These are phyloP conservation scores for Leptomonas pyrrhocoris DNA, from an alignment of 208 protist genomes.

Conservation along the genomic window DNA sequence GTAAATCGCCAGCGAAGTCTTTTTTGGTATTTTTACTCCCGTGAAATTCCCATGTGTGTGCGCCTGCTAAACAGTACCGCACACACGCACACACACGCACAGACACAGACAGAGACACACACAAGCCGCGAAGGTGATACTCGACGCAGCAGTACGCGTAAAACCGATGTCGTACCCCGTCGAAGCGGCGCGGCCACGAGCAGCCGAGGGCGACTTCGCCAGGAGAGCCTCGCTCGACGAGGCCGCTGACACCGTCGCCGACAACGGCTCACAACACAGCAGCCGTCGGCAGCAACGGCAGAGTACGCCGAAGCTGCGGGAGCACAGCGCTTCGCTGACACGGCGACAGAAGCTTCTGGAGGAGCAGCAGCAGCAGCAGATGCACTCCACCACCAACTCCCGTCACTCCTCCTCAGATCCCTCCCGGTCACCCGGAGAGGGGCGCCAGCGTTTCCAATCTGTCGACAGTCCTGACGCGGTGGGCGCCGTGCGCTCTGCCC, in stretches of 20 bases:
- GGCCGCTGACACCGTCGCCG: neutral
- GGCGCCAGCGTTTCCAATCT: neutral
- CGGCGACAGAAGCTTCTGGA: conserved; percentile 25
- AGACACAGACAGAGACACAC: no score
- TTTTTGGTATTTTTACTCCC: no score
- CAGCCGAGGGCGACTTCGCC: no score
- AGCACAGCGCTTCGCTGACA: conserved; percentile 21
- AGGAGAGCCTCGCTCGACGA: neutral
- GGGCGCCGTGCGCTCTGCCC: conserved; percentile 19
- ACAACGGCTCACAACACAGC: neutral
- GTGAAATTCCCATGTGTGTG: no score
- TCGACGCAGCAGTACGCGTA: no score
- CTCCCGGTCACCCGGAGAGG: neutral
- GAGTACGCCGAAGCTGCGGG: conserved; percentile 23
- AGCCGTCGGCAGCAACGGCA: conserved; percentile 28
- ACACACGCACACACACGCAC: no score
- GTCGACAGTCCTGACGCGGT: conserved; percentile 7
- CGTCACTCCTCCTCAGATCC: neutral
- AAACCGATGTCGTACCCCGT: no score
- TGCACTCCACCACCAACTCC: neutral
- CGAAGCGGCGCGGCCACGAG: no score
- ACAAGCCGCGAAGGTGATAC: no score
- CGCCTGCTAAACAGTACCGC: no score
- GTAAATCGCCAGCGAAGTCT: no score
- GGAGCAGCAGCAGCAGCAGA: neutral